Base-by-base conservation (phyloP, 257 asterid species). In the Handroanthus guayacan region DNA sequence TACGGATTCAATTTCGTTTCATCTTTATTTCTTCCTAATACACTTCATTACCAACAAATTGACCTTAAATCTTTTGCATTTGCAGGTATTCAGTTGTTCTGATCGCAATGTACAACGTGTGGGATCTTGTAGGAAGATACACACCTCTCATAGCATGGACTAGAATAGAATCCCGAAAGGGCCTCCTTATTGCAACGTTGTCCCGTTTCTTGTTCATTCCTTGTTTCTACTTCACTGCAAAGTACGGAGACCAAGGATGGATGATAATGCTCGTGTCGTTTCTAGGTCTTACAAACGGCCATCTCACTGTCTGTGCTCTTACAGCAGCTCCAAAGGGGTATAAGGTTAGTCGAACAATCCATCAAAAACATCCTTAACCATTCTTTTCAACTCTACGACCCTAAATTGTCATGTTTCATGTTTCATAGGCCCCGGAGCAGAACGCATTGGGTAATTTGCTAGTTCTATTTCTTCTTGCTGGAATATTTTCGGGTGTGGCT, bases 351-450 rank as follows among this genome's bases (percentile, higher is more conserved):
- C 5, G 2, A 18, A 47, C 5, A 64, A 9, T n/a, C 31, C 37
- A 37, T 38, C 25, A 48, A 60, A 14, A 31, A 5, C 41, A 44
- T 2, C 37, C 20, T 4, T 20, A 1, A 17, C 25, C 41, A 12
- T 5, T 34, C 18, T 47, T 48, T 31, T 54, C 31, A 11, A 11
- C 31, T 67, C 54, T 14, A 37, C 1, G 61, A 17, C 0, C 52
- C 14, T 64, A 34, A 78, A 9, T 6, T 14, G 31, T 2, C 17
- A 4, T 14, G 5, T 55, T 75, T 54, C 39, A 34, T 14, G 13
- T 9, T 75, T 65, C 51, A 77, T 63, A 94, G 99, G 98, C 98
- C n/a, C 98, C 99, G 6, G 97, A 94, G 89, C 96, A 91, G 80
- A 92, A 94, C 71, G 99, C 99, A 14, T 68, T 92, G 77, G 99